Evolutionary conservation across 768 basidiomycete species (phyloP).

Genomic region (Lactarius trivialis): DNA sequence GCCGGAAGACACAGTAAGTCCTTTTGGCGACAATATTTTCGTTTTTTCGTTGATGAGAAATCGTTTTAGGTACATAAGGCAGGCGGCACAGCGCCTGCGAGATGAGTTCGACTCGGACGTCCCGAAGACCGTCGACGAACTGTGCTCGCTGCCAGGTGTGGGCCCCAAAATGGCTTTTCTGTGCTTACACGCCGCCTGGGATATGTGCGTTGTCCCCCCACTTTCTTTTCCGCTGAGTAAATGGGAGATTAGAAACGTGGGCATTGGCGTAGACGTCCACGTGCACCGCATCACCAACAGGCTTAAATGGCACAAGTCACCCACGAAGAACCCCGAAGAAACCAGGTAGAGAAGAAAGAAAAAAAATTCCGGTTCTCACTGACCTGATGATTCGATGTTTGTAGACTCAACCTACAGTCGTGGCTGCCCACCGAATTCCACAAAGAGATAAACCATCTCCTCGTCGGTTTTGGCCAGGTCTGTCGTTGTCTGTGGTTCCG

Average conservation of each 20-base stretch:
- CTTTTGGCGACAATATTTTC: not conserved
- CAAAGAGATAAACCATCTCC: slow-evolving; percentile 67
- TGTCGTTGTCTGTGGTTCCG: slow-evolving; percentile 1
- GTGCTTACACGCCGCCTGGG: slow-evolving; percentile 77
- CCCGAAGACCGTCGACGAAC: slow-evolving; percentile 80
- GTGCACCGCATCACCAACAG: slow-evolving; percentile 94
- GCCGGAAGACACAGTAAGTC: slow-evolving; percentile 72
- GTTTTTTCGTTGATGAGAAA: not conserved
- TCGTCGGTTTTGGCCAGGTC: slow-evolving; percentile 86
- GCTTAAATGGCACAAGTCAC: slow-evolving; percentile 83
- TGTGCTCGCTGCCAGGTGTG: slow-evolving; percentile 84
- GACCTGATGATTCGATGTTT: not conserved
- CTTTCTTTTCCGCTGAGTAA: not conserved
- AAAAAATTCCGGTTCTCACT: not conserved
- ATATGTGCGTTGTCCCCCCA: slow-evolving; percentile 44
- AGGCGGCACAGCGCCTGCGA: slow-evolving; percentile 59
- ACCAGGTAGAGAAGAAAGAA: slow-evolving; percentile 57
- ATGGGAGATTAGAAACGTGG: slow-evolving; percentile 53
- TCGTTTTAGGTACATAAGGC: slow-evolving; percentile 57
- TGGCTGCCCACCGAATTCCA: slow-evolving; percentile 76
- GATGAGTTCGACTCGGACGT: slow-evolving; percentile 79
- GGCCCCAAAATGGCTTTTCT: slow-evolving; percentile 97
- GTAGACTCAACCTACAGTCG: slow-evolving; percentile 69
- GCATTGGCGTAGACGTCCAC: slow-evolving; percentile 95
- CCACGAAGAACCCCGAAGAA: slow-evolving; percentile 81